Base-by-base conservation (phyloP, 805 yeast genomes). In the Candida corydali region DNA sequence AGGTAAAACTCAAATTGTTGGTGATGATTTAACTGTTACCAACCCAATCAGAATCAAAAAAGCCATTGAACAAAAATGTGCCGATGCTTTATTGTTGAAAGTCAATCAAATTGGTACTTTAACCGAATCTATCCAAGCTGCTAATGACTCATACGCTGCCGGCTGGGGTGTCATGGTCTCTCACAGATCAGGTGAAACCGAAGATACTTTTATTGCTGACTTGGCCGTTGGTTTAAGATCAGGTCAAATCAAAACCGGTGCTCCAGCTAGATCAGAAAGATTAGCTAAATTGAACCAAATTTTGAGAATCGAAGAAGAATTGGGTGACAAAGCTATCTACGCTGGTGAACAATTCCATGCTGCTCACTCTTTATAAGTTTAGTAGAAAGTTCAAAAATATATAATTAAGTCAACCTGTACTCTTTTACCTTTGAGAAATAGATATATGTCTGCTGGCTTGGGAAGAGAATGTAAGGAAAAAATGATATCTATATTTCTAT, bases 111-210 rank as follows among this genome's bases (percentile, higher is more conserved):
- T 91, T 57, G 98, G 98, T 78, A 75, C 97, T 53, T 75, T 91
- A 58, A 68, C 95, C 56, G 98, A 91, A 80, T 86, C 98, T 50
- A 88, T 91, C 73, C 78, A 87, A 70, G 97, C 98, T 61, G 97
- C 98, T 61, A 73, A 85, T 69, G 93, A 85, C 71, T 86, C 98
- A 42, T 89, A 80, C 75, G 82, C 80, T 50, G 97, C 96, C 50
- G 87, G 87, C 64, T 91, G 98, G 98, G 97, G 97, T 79, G 96
- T 89, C 65, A 89, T 91, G 97, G 98, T 93, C 59, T 89, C 97
- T 61, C 98, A 91, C 87, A 88, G 98, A 82, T 89, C 97, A 57
- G 98, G 98, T 76, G 98, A 91, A 80, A 89, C 97, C 54, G 98
- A 93, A 78, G 98, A 93, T 75, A 83, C 94, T 61, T 82, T 86